These are phyloP conservation scores for Taphrina sp. DNA, from an alignment of 1,139 yeast species.

Conservation along the genomic window DNA sequence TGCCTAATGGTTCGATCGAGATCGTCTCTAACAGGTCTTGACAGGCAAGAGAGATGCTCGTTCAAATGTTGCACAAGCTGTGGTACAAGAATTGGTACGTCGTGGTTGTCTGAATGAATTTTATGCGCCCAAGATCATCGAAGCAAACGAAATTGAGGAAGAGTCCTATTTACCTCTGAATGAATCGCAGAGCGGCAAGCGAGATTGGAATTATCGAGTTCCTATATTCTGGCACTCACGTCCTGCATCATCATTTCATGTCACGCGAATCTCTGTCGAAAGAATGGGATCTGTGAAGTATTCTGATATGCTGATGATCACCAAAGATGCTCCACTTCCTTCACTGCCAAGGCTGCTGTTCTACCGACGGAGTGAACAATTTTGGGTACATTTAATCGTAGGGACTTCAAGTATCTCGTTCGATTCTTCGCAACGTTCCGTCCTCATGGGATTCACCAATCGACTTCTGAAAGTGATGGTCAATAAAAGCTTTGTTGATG, in stretches of 20 bases:
- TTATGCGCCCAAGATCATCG: constrained; percentile 14
- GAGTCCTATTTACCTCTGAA: not conserved
- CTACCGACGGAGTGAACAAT: not conserved
- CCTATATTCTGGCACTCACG: constrained; percentile 8
- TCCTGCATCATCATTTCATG: not conserved
- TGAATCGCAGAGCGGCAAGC: constrained; percentile 1
- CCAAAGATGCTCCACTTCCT: constrained; percentile 17
- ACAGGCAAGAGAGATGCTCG: constrained; percentile 17
- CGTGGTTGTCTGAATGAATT: constrained; percentile 21
- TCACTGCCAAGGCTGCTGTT: constrained; percentile 1
- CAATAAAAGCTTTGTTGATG: not conserved
- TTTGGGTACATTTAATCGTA: not conserved
- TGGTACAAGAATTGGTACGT: constrained; percentile 12
- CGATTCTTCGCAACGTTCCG: not conserved
- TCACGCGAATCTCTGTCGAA: constrained; percentile 6
- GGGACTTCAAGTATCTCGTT: not conserved
- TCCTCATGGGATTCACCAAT: constrained; percentile 3
- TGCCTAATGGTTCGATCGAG: too few relatives aligned
- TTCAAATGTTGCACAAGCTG: constrained; percentile 23
- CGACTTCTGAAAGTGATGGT: constrained; percentile 9
- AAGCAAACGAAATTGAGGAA: too few relatives aligned
- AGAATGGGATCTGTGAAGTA: not conserved
- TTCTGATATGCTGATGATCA: constrained; percentile 14
- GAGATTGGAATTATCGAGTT: constrained; percentile 7
- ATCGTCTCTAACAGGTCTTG: too few relatives aligned